phyloP scores from a whole-genome alignment of 1,139 yeast genomes.

The Suhomyces panamericanus region DNA sequence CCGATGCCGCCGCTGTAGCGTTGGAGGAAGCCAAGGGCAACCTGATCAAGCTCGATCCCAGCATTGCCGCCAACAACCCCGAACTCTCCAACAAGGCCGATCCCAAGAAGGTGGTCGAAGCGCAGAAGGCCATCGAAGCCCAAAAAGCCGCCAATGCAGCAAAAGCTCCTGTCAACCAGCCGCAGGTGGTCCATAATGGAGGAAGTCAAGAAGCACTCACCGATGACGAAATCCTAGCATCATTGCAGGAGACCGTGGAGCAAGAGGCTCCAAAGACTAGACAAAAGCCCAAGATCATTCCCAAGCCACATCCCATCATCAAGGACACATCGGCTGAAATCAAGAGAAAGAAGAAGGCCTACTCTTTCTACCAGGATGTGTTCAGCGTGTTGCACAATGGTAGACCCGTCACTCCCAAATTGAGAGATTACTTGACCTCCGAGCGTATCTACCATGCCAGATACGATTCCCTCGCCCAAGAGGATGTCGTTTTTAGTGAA shows the following conservation, averaged over 20 bases:
- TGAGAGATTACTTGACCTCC: slow-evolving; percentile 36
- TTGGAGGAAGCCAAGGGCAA: background rate
- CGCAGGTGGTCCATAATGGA: background rate
- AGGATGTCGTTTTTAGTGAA: slow-evolving; percentile 37
- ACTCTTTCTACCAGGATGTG: slow-evolving; percentile 33
- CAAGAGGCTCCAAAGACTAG: background rate
- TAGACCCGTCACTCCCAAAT: slow-evolving; percentile 34
- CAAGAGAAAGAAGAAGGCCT: slow-evolving; percentile 11
- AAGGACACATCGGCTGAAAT: slow-evolving; percentile 9
- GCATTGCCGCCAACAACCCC: background rate
- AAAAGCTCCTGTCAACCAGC: background rate
- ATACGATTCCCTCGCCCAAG: slow-evolving; percentile 33
- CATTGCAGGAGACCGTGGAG: background rate
- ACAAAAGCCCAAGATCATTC: slow-evolving; percentile 1
- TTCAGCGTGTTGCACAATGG: slow-evolving; percentile 40
- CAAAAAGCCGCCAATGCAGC: background rate
- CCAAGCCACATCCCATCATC: slow-evolving; percentile 8
- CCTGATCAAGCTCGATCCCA: background rate
- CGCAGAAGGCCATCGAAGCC: background rate
- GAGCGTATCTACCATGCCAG: slow-evolving; percentile 52
- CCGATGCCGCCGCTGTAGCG: slow-evolving; percentile 16
- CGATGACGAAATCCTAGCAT: background rate
- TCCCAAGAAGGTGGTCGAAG: slow-evolving; percentile 1
- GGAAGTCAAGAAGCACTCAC: background rate
- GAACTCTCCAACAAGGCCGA: slow-evolving; percentile 1